phyloP scores from a whole-genome alignment of 164 flowering plant species.

The Vitis rotundifolia region DNA sequence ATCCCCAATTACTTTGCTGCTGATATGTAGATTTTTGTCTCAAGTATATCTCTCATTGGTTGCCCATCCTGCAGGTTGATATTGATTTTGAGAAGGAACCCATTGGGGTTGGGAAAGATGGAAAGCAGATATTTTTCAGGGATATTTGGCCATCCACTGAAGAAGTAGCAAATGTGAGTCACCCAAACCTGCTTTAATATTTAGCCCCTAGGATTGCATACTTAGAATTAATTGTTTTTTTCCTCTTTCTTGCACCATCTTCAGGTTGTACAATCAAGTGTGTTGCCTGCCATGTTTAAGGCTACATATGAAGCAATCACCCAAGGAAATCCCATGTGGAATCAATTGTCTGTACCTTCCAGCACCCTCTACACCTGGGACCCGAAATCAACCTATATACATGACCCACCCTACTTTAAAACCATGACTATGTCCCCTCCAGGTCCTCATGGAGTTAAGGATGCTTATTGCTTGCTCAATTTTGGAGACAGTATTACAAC shows the following conservation, averaged over 20 bases:
- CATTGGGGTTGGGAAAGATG: slow-evolving; percentile 81
- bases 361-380: slow-evolving; percentile 66
- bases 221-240: neutral
- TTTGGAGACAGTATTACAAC: slow-evolving; percentile 84
- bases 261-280: slow-evolving; percentile 73
- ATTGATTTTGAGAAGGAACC: slow-evolving; percentile 85
- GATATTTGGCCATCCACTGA: slow-evolving; percentile 89
- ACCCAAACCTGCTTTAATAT: neutral
- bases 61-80: slow-evolving; percentile 59
- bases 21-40: neutral
- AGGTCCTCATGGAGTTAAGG: slow-evolving; percentile 65
- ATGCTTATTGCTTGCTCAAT: slow-evolving; percentile 72
- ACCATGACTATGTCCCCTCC: slow-evolving; percentile 67
- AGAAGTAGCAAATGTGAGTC: slow-evolving; percentile 68
- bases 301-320: slow-evolving; percentile 77
- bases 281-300: slow-evolving; percentile 72
- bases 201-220: neutral
- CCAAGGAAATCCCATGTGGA: slow-evolving; percentile 79
- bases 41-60: slow-evolving; percentile 1
- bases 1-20: too few relatives aligned
- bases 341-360: slow-evolving; percentile 58
- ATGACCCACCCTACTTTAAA: slow-evolving; percentile 74
- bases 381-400: slow-evolving; percentile 67
- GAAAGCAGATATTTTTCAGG: slow-evolving; percentile 66
- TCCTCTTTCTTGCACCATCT: slow-evolving; percentile 7